Evolutionary conservation across 2,329 filamentous ascomycete genomes (phyloP).

Genomic region (Rutstroemia sp.): DNA sequence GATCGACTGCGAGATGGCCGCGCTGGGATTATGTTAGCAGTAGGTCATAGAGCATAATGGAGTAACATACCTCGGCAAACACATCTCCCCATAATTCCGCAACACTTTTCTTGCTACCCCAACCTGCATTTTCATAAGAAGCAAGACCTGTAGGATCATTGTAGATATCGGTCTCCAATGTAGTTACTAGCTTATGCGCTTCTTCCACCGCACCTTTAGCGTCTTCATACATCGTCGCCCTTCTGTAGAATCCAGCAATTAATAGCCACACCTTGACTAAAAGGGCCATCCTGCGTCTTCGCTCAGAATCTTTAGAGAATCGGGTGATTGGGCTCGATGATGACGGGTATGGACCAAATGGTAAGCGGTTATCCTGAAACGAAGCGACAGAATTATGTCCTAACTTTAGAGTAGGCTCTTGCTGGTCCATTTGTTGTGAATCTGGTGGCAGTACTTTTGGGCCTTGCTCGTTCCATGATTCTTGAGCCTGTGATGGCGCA

Average conservation of each 20-base stretch:
- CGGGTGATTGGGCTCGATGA: slow-evolving; percentile 28
- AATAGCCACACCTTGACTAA: slow-evolving; percentile 83
- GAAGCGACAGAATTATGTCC: slow-evolving; percentile 6
- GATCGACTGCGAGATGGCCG: slow-evolving; percentile 25
- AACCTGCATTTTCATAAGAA: slow-evolving; percentile 57
- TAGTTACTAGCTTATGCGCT: slow-evolving; percentile 67
- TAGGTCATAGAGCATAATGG: background rate
- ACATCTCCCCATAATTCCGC: slow-evolving; percentile 83
- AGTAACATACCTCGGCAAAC: slow-evolving; percentile 61
- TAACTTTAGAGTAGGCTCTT: slow-evolving; percentile 16
- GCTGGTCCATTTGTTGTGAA: slow-evolving; percentile 23
- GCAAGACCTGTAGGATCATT: slow-evolving; percentile 55
- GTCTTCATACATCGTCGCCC: slow-evolving; percentile 74
- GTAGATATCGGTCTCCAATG: slow-evolving; percentile 59
- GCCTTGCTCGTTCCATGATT: slow-evolving; percentile 17
- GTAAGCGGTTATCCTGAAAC: slow-evolving; percentile 18
- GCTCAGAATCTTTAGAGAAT: slow-evolving; percentile 47
- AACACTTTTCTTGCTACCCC: slow-evolving; percentile 73
- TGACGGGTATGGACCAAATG: slow-evolving; percentile 13
- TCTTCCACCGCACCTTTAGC: slow-evolving; percentile 73
- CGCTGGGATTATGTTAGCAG: slow-evolving; percentile 28
- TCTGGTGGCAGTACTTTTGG: slow-evolving; percentile 18
- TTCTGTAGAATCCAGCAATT: slow-evolving; percentile 79
- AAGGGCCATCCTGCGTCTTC: slow-evolving; percentile 42
- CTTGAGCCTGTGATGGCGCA: slow-evolving; percentile 37